Percentiles rank a stretch among this genome's conserved stretches.
Evolutionary conservation across 495 filamentous ascomycete genomes (phyloP).

Genomic region (Glarea lozoyensis): DNA sequence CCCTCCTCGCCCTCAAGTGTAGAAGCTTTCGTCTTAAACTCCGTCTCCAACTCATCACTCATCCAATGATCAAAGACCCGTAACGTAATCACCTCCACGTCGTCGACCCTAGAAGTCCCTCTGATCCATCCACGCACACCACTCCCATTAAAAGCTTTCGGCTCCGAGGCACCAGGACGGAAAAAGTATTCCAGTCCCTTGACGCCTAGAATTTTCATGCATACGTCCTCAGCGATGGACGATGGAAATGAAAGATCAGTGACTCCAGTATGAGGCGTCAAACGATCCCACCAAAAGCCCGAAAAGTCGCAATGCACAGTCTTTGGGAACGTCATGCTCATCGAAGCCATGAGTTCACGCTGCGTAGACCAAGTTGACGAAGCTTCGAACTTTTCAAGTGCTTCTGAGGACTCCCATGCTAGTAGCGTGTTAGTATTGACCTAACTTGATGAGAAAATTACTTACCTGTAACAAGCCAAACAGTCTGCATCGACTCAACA

Average conservation of each 20-base stretch:
- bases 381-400: not conserved
- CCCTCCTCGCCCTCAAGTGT: not conserved
- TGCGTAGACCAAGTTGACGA: not conserved
- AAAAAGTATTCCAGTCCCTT: not conserved
- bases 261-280: not conserved
- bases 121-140: not conserved
- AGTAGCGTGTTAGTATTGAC: not conserved
- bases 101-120: not conserved
- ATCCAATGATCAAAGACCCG: not conserved
- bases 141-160: not conserved
- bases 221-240: not conserved
- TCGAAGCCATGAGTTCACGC: not conserved
- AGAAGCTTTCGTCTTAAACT: not conserved
- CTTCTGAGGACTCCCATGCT: not conserved
- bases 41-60: not conserved
- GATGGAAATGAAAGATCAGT: not conserved
- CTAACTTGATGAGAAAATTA: not conserved
- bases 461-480: not conserved
- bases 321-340: not conserved
- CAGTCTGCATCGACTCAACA: not conserved
- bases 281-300: not conserved
- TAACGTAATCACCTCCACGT: not conserved
- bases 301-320: not conserved
- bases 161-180: not conserved
- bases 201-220: not conserved